These are phyloP conservation scores for Calophaca sinica DNA, from an alignment of 306 rosid species.

Conservation along the genomic window DNA sequence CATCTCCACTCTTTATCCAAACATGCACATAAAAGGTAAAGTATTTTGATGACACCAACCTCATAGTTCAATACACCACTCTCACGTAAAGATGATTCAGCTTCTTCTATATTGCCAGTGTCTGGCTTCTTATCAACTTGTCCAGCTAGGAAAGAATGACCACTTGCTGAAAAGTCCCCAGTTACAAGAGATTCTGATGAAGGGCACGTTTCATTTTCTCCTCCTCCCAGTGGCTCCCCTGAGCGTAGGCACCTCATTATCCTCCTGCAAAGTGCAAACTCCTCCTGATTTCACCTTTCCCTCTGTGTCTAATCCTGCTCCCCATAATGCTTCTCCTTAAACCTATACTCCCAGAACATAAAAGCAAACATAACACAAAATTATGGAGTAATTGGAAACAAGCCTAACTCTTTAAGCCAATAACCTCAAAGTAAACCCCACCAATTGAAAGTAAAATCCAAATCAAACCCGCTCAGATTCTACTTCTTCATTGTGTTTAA, in stretches of 20 bases:
- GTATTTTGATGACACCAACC: conserved; percentile 58
- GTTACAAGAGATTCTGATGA: conserved; percentile 59
- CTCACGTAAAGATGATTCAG: conserved; percentile 82
- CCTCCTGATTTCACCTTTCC: conserved; percentile 46
- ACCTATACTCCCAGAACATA: too few relatives aligned
- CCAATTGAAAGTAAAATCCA: too few relatives aligned
- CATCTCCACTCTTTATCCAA: too few relatives aligned
- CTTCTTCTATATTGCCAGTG: conserved; percentile 84
- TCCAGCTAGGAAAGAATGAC: conserved; percentile 44
- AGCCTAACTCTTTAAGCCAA: too few relatives aligned
- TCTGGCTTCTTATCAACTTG: conserved; percentile 56
- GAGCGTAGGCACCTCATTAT: conserved; percentile 75
- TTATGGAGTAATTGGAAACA: too few relatives aligned
- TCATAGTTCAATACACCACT: conserved; percentile 88
- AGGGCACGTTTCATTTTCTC: conserved; percentile 55
- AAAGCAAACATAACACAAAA: too few relatives aligned
- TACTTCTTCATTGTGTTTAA: too few relatives aligned
- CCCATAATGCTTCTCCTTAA: conserved; percentile 50
- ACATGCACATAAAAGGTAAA: conserved; percentile 18
- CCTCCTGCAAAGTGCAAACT: conserved; percentile 50
- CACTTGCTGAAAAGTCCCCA: conserved; percentile 55
- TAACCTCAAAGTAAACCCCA: too few relatives aligned
- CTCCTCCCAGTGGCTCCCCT: conserved; percentile 57
- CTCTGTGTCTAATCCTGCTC: conserved; percentile 48
- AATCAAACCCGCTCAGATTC: too few relatives aligned